Percentiles rank a stretch among this genome's conserved stretches.
Evolutionary conservation across 2,329 filamentous ascomycete genomes (phyloP).

Genomic region (Stagonosporopsis tanaceti): DNA sequence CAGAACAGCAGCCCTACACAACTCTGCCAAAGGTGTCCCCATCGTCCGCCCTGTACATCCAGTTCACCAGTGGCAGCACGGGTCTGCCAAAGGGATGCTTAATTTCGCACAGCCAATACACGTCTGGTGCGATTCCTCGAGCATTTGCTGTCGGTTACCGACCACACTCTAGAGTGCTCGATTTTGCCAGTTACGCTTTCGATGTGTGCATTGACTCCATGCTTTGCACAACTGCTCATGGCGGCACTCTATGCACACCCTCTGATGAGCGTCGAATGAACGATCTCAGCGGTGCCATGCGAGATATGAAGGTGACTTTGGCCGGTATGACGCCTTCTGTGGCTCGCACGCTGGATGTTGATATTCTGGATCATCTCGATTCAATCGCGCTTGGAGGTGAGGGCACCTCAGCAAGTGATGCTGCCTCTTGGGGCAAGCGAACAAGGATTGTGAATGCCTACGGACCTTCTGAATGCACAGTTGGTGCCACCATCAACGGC

Average conservation of each 20-base stretch:
- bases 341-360: constrained; percentile 47
- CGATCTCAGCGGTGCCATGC: constrained; percentile 54
- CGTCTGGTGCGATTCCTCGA: constrained; percentile 46
- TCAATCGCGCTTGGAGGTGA: constrained; percentile 54
- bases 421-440: constrained; percentile 54
- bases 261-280: constrained; percentile 59
- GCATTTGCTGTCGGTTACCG: constrained; percentile 45
- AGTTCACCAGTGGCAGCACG: constrained; percentile 49
- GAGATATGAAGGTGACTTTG: constrained; percentile 45
- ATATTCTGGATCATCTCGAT: constrained; percentile 53
- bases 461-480: constrained; percentile 48
- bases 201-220: constrained; percentile 49
- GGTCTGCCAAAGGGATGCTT: constrained; percentile 48
- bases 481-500: constrained; percentile 45
- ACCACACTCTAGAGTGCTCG: constrained; percentile 43
- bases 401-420: constrained; percentile 44
- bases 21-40: constrained; percentile 38
- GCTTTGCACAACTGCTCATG: constrained; percentile 45
- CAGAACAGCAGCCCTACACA: constrained; percentile 38
- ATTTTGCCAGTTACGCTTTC: constrained; percentile 51
- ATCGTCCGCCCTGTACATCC: constrained; percentile 42
- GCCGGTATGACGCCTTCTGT: constrained; percentile 50
- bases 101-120: constrained; percentile 46
- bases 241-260: constrained; percentile 47
- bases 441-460: constrained; percentile 48